Conservation (phyloP, 2,329 filamentous ascomycete species). For the Plectosphaerella sp. region DNA sequence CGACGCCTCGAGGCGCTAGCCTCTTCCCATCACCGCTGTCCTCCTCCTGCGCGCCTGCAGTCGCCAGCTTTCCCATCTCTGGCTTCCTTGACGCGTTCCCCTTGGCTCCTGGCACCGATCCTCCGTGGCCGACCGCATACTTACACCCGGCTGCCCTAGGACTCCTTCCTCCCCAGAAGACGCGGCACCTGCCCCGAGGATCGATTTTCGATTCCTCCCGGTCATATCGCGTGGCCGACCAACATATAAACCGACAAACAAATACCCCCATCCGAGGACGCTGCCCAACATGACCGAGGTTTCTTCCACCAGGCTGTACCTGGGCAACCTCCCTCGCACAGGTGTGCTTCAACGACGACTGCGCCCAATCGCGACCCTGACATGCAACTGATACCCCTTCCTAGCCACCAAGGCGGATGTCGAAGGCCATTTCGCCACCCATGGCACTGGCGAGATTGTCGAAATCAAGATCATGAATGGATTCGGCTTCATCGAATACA, state of each 20-base stretch:
- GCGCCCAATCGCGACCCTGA: not conserved
- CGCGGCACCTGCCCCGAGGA: too few relatives aligned
- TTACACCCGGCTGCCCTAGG: not conserved
- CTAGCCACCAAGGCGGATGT: conserved; percentile 95
- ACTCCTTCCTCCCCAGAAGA: too few relatives aligned
- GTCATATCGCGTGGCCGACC: too few relatives aligned
- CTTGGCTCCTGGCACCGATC: not conserved
- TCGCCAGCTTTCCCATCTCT: too few relatives aligned
- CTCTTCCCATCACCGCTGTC: too few relatives aligned
- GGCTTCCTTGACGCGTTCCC: not conserved
- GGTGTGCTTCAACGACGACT: conserved; percentile 53
- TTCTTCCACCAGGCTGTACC: conserved; percentile 89
- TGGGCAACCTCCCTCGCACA: conserved; percentile 95
- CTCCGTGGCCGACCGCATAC: not conserved
- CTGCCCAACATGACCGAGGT: conserved; percentile 71
- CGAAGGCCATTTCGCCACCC: conserved; percentile 89
- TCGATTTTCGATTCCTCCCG: too few relatives aligned
- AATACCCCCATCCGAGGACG: not conserved
- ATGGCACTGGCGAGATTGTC: conserved; percentile 95
- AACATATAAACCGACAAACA: too few relatives aligned
- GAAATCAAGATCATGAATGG: conserved; percentile 99
- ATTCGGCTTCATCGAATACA: conserved; percentile 99
- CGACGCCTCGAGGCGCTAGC: too few relatives aligned
- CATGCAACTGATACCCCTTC: not conserved
- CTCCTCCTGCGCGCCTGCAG: too few relatives aligned